These are phyloP conservation scores for Arthrobotrys conoides DNA, from an alignment of 2,329 filamentous ascomycete genomes.

Conservation along the genomic window DNA sequence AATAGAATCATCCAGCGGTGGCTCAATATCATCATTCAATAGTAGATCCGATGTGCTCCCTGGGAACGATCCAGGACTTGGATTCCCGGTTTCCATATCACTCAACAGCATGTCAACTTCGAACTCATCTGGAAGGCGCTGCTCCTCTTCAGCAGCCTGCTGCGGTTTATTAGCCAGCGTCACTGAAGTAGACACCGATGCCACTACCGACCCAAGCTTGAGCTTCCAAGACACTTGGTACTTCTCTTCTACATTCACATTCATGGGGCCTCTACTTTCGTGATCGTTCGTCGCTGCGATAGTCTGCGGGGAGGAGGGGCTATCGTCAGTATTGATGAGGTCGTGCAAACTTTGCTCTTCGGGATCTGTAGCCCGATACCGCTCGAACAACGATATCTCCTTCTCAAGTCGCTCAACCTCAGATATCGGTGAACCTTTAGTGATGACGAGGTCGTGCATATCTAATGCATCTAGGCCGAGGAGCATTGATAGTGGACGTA, in stretches of 20 bases:
- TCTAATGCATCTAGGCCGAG: slow-evolving; percentile 49
- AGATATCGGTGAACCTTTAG: slow-evolving; percentile 42
- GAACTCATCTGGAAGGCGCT: slow-evolving; percentile 37
- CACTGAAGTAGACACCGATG: slow-evolving; percentile 37
- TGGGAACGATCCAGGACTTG: slow-evolving; percentile 54
- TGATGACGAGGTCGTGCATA: slow-evolving; percentile 51
- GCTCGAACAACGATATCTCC: slow-evolving; percentile 52
- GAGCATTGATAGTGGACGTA: slow-evolving; percentile 47
- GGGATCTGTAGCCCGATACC: slow-evolving; percentile 36
- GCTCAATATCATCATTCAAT: slow-evolving; percentile 53
- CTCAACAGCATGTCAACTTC: slow-evolving; percentile 55
- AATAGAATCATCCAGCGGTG: slow-evolving; percentile 34
- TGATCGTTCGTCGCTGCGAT: slow-evolving; percentile 37
- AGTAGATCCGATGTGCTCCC: slow-evolving; percentile 50
- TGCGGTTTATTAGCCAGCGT: slow-evolving; percentile 13
- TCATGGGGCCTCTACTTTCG: slow-evolving; percentile 14
- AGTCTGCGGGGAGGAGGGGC: slow-evolving; percentile 40
- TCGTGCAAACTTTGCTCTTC: slow-evolving; percentile 56
- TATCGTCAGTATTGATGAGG: slow-evolving; percentile 49
- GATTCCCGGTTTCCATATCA: slow-evolving; percentile 56
- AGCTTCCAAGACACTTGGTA: slow-evolving; percentile 57
- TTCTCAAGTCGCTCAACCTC: slow-evolving; percentile 51
- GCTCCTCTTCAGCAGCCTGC: slow-evolving; percentile 39
- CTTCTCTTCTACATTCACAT: slow-evolving; percentile 6
- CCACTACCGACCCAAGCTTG: slow-evolving; percentile 49